A percentile compares a stretch with the other conserved stretches of the same genome.
These are phyloP conservation scores for Sporothrix euskadiensis DNA, from an alignment of 2,329 filamentous ascomycete species.

Conservation along the genomic window DNA sequence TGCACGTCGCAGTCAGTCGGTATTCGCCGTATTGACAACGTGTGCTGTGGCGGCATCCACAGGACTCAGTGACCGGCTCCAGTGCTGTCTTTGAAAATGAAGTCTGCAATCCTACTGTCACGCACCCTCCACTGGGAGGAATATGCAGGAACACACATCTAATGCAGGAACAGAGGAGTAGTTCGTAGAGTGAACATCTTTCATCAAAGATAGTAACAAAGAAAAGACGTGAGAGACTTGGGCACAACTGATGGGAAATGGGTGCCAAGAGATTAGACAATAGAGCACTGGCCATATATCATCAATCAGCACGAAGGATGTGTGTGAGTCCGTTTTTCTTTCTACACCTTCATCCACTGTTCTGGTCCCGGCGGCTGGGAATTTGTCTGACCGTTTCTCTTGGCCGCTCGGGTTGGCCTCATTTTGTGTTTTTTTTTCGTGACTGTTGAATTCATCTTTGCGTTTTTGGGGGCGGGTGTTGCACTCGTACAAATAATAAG, in stretches of 20 bases:
- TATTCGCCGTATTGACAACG: constrained; percentile 6
- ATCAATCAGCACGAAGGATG: not conserved
- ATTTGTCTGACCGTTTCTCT: not conserved
- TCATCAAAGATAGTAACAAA: not conserved
- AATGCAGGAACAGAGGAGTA: no score
- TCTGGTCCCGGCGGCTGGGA: not conserved
- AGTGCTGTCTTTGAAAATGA: not conserved
- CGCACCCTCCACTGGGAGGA: not conserved
- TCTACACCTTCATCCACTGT: not conserved
- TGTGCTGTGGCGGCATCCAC: not conserved
- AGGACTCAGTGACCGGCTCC: no score
- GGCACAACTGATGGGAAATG: not conserved
- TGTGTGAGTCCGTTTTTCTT: not conserved
- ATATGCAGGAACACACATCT: not conserved
- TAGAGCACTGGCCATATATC: no score
- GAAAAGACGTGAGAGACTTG: not conserved
- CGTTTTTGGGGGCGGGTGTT: not conserved
- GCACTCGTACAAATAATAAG: not conserved
- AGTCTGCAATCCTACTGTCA: not conserved
- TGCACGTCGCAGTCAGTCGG: not conserved
- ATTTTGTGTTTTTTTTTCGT: not conserved
- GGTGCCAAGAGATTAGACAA: not conserved
- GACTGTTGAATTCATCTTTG: not conserved
- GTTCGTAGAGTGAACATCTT: not conserved
- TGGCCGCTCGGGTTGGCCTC: not conserved